phyloP scores from a whole-genome alignment of 805 yeast genomes.

The Candida namnaoensis region DNA sequence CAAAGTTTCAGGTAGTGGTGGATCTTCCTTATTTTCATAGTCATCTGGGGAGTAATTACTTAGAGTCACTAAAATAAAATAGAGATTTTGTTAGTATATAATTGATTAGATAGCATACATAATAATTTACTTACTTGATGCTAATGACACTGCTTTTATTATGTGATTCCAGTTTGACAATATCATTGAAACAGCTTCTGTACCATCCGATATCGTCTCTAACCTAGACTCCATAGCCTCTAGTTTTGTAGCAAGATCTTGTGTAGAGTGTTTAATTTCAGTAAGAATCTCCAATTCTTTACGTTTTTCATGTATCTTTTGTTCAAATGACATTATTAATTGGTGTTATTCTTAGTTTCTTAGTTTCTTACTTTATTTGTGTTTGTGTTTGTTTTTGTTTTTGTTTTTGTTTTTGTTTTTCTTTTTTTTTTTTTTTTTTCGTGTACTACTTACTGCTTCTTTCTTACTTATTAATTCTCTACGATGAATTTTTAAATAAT shows the following conservation, averaged over 20 bases:
- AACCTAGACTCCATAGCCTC: constrained; percentile 40
- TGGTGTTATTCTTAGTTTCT: neutral
- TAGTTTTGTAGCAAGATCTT: constrained; percentile 34
- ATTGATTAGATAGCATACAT: neutral
- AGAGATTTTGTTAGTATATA: neutral
- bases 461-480: no score
- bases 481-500: no score
- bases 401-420: no score
- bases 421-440: no score
- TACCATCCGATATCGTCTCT: constrained; percentile 39
- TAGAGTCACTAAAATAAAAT: constrained; percentile 19
- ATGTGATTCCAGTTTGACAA: constrained; percentile 62
- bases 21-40: constrained; percentile 21
- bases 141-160: constrained; percentile 50
- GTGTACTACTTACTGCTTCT: no score
- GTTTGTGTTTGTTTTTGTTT: neutral
- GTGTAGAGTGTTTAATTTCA: constrained; percentile 38
- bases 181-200: constrained; percentile 49
- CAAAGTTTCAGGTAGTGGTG: constrained; percentile 57
- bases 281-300: constrained; percentile 42
- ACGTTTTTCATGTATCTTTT: constrained; percentile 31
- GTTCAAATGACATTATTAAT: constrained; percentile 16
- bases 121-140: constrained; percentile 23
- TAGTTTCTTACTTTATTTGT: neutral
- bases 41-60: constrained; percentile 28